Evolutionary conservation across 257 asterid species (phyloP).

Genomic region (Eustoma russellianum): DNA sequence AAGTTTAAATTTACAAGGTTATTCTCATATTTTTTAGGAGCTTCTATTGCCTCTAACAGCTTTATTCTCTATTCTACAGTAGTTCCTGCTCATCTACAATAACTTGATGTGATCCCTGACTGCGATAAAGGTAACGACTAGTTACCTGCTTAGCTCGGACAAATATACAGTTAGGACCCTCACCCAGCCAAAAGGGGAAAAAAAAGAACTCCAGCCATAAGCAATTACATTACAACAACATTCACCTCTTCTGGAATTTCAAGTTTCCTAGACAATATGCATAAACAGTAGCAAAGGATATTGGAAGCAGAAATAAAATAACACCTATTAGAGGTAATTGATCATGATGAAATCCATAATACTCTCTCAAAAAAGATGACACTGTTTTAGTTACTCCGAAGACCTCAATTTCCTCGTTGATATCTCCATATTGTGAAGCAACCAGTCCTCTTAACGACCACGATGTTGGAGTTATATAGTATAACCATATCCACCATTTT

Average conservation of each 20-base stretch:
- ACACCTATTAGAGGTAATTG: slow-evolving; percentile 49
- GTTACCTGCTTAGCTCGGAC: no score
- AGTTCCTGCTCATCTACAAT: no score
- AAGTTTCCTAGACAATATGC: slow-evolving; percentile 35
- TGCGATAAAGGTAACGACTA: no score
- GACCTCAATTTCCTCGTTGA: slow-evolving; percentile 24
- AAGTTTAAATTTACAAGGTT: no score
- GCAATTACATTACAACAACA: not conserved
- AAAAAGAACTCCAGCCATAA: no score
- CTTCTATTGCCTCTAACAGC: no score
- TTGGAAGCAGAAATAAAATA: slow-evolving; percentile 31
- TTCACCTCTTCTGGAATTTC: slow-evolving; percentile 51
- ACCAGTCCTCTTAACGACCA: slow-evolving; percentile 51
- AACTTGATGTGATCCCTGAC: no score
- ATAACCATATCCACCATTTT: slow-evolving; percentile 55
- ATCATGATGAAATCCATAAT: slow-evolving; percentile 35
- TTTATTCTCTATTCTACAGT: no score
- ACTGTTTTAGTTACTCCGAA: slow-evolving; percentile 40
- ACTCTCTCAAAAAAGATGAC: slow-evolving; percentile 34
- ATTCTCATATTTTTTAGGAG: no score
- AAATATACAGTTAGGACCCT: no score
- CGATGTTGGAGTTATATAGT: slow-evolving; percentile 41
- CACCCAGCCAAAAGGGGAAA: no score
- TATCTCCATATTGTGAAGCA: slow-evolving; percentile 53
- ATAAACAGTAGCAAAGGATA: slow-evolving; percentile 38